Evolutionary conservation across 352 stramenopile genomes (phyloP).

Genomic region (Pythium phragmitis): DNA sequence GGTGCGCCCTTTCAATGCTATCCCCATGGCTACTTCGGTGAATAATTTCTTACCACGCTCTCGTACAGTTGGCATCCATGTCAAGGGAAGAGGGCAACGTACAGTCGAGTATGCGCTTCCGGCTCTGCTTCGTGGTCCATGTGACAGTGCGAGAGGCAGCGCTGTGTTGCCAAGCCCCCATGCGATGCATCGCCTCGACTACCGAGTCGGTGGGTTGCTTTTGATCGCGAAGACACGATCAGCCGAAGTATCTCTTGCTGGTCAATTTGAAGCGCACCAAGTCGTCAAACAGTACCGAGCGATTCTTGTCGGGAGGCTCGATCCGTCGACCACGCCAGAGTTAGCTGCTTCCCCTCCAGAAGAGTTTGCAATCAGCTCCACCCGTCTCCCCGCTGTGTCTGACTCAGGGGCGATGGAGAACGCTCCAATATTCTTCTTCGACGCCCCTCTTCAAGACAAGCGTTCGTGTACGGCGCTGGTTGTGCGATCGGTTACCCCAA

Average conservation of each 20-base stretch:
- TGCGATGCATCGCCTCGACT: slow-evolving; percentile 61
- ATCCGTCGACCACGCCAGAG: slow-evolving; percentile 3
- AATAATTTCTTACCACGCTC: background rate
- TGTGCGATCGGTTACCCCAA: slow-evolving; percentile 16
- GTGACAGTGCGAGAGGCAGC: background rate
- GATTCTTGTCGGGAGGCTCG: slow-evolving; percentile 42
- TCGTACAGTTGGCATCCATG: slow-evolving; percentile 46
- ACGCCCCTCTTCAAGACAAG: slow-evolving; percentile 18
- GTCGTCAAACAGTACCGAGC: slow-evolving; percentile 57
- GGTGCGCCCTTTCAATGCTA: slow-evolving; percentile 12
- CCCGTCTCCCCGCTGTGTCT: too few species aligned
- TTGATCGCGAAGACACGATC: slow-evolving; percentile 57
- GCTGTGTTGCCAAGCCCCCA: slow-evolving; percentile 33
- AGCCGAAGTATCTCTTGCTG: slow-evolving; percentile 40
- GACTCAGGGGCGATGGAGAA: background rate
- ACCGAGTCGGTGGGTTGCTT: slow-evolving; percentile 56
- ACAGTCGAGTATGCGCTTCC: slow-evolving; percentile 50
- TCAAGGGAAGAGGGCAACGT: slow-evolving; percentile 51
- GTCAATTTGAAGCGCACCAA: slow-evolving; percentile 45
- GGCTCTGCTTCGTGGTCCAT: slow-evolving; percentile 29
- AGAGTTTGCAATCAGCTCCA: background rate
- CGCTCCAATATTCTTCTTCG: background rate
- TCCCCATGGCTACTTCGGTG: background rate
- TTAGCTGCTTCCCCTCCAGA: background rate
- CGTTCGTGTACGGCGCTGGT: slow-evolving; percentile 9